Percentiles rank a stretch among this genome's conserved stretches.
Evolutionary conservation across 495 filamentous ascomycete species (phyloP).

Genomic region (Amniculicola lignicola): DNA sequence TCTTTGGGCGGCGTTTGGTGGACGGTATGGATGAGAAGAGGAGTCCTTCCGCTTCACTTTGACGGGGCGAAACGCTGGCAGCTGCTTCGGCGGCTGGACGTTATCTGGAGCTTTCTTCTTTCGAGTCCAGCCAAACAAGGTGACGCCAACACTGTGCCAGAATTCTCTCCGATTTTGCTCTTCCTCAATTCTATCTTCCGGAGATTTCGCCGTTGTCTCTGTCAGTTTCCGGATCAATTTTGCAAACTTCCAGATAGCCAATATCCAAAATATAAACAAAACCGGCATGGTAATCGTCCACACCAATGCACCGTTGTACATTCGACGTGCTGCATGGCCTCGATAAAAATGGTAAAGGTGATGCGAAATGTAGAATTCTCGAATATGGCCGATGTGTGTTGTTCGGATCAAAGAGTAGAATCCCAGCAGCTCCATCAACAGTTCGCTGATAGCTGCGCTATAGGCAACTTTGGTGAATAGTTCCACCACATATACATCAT

Average conservation of each 20-base stretch:
- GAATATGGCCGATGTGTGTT: too few relatives aligned
- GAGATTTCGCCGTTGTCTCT: background rate
- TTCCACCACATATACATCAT: background rate
- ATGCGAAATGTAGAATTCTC: too few relatives aligned
- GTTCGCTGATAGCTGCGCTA: conserved; percentile 1
- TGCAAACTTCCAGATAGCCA: background rate
- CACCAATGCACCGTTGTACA: too few relatives aligned
- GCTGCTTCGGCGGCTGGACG: background rate
- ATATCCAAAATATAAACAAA: too few relatives aligned
- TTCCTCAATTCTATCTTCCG: background rate
- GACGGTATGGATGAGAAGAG: background rate
- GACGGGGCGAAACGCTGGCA: background rate
- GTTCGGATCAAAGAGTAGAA: background rate
- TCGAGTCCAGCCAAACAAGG: background rate
- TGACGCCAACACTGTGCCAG: background rate
- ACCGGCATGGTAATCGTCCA: too few relatives aligned
- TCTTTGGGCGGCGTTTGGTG: background rate
- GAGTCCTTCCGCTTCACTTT: background rate
- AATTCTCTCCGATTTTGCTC: background rate
- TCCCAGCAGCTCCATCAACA: background rate
- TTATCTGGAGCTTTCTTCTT: background rate
- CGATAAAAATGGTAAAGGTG: too few relatives aligned
- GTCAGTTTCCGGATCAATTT: background rate
- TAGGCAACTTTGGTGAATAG: background rate
- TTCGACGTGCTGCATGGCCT: too few relatives aligned